Conservation (phyloP, 1,139 yeast species). For the Lodderomyces pseudojiufengensis region DNA sequence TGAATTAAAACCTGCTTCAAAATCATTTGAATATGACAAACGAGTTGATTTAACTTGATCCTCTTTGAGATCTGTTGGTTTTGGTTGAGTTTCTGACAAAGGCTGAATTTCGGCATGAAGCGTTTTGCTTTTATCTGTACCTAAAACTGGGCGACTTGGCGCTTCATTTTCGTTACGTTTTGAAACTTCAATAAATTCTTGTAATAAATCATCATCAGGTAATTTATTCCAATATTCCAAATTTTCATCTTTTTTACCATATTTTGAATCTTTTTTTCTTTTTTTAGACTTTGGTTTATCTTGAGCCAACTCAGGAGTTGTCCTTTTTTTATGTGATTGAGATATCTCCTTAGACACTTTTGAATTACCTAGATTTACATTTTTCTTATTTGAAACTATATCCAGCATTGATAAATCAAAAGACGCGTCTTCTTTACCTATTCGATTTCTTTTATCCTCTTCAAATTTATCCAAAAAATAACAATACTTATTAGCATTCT, state of each 20-base stretch:
- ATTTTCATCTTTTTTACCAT: slow-evolving; percentile 17
- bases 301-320: background rate
- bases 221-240: slow-evolving; percentile 24
- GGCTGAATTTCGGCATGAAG: too few relatives aligned
- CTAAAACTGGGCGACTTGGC: too few relatives aligned
- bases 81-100: too few relatives aligned
- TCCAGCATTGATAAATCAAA: background rate
- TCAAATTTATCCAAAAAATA: slow-evolving; percentile 31
- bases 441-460: background rate
- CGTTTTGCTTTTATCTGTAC: background rate
- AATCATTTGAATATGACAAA: too few relatives aligned
- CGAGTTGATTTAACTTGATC: too few relatives aligned
- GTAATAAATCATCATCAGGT: slow-evolving; percentile 23
- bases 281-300: background rate
- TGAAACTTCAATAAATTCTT: slow-evolving; percentile 19
- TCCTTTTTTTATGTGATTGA: background rate
- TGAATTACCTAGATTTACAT: too few relatives aligned
- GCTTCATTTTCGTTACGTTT: slow-evolving; percentile 5
- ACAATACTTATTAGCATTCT: slow-evolving; percentile 45
- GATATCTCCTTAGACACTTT: background rate
- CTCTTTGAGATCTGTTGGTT: background rate
- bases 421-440: background rate
- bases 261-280: background rate
- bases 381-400: background rate
- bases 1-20: background rate